Evolutionary conservation across 169 alveolate genomes (phyloP).

Genomic region (Fabrea salina): DNA sequence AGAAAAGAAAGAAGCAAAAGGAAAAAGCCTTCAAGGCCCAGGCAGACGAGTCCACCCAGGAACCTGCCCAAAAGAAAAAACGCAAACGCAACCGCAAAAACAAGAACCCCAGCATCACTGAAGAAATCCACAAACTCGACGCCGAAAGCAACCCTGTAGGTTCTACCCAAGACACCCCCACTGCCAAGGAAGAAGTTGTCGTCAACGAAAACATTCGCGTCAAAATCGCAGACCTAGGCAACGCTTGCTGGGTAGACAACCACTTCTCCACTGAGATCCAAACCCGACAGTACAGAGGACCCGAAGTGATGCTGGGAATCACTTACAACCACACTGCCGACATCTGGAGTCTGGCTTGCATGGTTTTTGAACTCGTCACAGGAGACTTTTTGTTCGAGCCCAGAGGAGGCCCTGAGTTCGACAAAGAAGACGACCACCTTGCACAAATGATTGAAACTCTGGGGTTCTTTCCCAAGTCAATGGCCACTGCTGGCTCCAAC

Average conservation of each 20-base stretch:
- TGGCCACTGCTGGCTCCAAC: slow-evolving; percentile 80
- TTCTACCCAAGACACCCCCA: not conserved
- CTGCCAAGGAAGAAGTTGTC: not conserved
- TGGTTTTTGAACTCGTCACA: slow-evolving; percentile 96
- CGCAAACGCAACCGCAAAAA: not conserved
- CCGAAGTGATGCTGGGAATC: slow-evolving; percentile 91
- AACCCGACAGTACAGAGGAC: slow-evolving; percentile 97
- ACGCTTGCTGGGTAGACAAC: slow-evolving; percentile 97
- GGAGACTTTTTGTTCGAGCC: slow-evolving; percentile 99
- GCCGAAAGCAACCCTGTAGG: not conserved
- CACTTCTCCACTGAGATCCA: slow-evolving; percentile 95
- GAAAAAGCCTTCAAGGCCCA: not conserved
- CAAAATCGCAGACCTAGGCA: slow-evolving; percentile 97
- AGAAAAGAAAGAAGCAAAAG: slow-evolving; percentile 3
- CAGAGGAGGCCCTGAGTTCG: slow-evolving; percentile 79
- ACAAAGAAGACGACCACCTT: slow-evolving; percentile 90
- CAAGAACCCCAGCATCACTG: not conserved
- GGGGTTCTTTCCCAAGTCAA: slow-evolving; percentile 89
- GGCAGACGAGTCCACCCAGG: not conserved
- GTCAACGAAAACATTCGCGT: slow-evolving; percentile 57
- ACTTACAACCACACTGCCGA: slow-evolving; percentile 96
- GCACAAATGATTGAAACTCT: slow-evolving; percentile 91
- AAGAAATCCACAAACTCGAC: not conserved
- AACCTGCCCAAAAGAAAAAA: not conserved
- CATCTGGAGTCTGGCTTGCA: slow-evolving; percentile 98